Evolutionary conservation across 495 filamentous ascomycete species (phyloP).

Genomic region (Lineolata rhizophorae): DNA sequence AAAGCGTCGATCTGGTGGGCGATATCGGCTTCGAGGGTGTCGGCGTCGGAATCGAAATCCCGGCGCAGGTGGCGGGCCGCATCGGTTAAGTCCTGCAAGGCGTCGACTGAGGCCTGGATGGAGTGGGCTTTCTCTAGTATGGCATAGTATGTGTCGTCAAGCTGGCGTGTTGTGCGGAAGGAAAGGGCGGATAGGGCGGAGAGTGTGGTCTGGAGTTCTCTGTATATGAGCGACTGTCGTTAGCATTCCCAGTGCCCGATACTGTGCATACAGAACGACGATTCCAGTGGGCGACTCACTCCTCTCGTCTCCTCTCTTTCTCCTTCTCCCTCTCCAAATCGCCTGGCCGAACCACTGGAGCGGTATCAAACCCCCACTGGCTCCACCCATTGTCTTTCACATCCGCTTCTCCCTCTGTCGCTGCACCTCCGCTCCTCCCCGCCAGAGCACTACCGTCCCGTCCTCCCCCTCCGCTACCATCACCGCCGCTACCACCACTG

Average conservation of each 20-base stretch:
- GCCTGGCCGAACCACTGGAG: no score
- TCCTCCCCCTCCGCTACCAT: no score
- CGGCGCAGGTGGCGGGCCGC: constrained; percentile 36
- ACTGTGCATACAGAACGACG: neutral
- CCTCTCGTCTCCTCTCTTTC: constrained; percentile 24
- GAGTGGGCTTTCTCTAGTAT: constrained; percentile 55
- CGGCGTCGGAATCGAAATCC: constrained; percentile 39
- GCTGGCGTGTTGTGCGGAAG: constrained; percentile 38
- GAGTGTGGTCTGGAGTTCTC: constrained; percentile 14
- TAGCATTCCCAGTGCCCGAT: constrained; percentile 2
- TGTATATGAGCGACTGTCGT: constrained; percentile 1
- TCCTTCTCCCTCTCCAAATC: constrained; percentile 22
- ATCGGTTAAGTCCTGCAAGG: constrained; percentile 45
- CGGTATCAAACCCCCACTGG: no score
- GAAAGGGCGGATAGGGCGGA: constrained; percentile 17
- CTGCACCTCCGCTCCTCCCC: no score
- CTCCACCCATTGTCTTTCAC: no score
- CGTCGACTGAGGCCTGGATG: constrained; percentile 42
- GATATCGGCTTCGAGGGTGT: constrained; percentile 37
- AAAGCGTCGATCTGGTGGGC: constrained; percentile 41
- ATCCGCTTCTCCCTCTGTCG: no score
- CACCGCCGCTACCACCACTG: no score
- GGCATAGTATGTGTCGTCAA: constrained; percentile 78
- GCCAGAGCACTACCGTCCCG: no score
- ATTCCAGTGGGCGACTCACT: constrained; percentile 18